Evolutionary conservation across 345 rosid genomes (phyloP).

Genomic region (Boechera stricta): DNA sequence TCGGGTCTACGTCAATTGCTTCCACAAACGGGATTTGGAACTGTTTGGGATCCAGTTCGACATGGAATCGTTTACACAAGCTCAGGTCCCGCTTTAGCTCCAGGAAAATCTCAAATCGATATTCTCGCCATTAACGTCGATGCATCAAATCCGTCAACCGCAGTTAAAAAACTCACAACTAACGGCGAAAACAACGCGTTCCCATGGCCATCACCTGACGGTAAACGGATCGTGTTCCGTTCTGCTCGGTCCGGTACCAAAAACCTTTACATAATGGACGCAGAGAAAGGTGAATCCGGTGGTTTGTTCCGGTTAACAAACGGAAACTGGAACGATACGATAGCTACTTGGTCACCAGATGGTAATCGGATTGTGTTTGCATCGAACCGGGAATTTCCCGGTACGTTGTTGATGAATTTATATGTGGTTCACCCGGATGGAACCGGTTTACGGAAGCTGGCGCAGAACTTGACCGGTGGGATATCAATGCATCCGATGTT

Average conservation of each 20-base stretch:
- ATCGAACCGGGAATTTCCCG: slow-evolving; percentile 71
- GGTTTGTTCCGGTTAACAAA: slow-evolving; percentile 67
- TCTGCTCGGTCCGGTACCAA: slow-evolving; percentile 77
- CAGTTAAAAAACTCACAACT: slow-evolving; percentile 60
- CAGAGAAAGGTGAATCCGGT: slow-evolving; percentile 59
- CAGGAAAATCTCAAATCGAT: slow-evolving; percentile 62
- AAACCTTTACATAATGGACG: slow-evolving; percentile 84
- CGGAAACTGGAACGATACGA: slow-evolving; percentile 85
- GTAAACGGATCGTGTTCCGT: slow-evolving; percentile 76
- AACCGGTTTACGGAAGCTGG: slow-evolving; percentile 66
- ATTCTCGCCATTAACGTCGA: slow-evolving; percentile 67
- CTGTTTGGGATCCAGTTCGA: slow-evolving; percentile 77
- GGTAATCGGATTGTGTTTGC: slow-evolving; percentile 79
- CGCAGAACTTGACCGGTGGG: slow-evolving; percentile 61
- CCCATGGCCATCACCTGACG: slow-evolving; percentile 85
- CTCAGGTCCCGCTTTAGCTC: slow-evolving; percentile 67
- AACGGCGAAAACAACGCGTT: slow-evolving; percentile 79
- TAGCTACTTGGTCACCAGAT: slow-evolving; percentile 89
- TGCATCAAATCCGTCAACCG: slow-evolving; percentile 26
- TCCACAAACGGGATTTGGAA: slow-evolving; percentile 59
- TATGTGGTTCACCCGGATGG: slow-evolving; percentile 83
- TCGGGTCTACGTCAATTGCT: slow-evolving; percentile 59
- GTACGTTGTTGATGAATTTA: slow-evolving; percentile 66
- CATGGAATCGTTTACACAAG: slow-evolving; percentile 68
- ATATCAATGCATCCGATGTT: slow-evolving; percentile 76